These are phyloP conservation scores for Chimonanthus praecox DNA, from an alignment of 164 flowering plant genomes.

Conservation along the genomic window DNA sequence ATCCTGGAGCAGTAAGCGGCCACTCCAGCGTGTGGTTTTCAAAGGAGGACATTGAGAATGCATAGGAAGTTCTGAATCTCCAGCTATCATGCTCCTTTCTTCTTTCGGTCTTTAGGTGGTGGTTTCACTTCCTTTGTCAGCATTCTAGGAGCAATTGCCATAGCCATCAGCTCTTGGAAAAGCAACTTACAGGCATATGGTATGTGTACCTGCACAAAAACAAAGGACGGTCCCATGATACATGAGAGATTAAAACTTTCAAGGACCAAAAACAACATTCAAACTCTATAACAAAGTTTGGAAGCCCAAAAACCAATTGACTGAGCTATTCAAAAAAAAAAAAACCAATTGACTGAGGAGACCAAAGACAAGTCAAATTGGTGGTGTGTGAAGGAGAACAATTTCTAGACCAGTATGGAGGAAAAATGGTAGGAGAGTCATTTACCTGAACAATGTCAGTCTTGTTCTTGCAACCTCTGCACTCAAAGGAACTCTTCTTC, in stretches of 20 bases:
- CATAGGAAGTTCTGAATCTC: neutral
- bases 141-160: constrained; percentile 98
- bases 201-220: constrained; percentile 59
- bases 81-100: constrained; percentile 39
- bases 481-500: constrained; percentile 86
- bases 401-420: neutral
- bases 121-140: constrained; percentile 64
- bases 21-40: too few species aligned
- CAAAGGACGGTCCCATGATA: neutral
- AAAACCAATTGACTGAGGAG: neutral
- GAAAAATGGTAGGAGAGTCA: neutral
- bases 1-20: too few species aligned
- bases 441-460: constrained; percentile 92
- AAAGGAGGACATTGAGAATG: too few species aligned
- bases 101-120: constrained; percentile 42
- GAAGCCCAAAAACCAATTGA: neutral
- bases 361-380: neutral
- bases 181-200: constrained; percentile 92
- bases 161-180: constrained; percentile 94
- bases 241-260: neutral
- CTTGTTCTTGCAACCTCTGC: constrained; percentile 93
- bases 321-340: neutral
- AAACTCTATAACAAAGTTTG: neutral
- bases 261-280: neutral
- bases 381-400: too few species aligned